Evolutionary conservation across 306 rosid species (phyloP).

Genomic region (Lotus japonicus): DNA sequence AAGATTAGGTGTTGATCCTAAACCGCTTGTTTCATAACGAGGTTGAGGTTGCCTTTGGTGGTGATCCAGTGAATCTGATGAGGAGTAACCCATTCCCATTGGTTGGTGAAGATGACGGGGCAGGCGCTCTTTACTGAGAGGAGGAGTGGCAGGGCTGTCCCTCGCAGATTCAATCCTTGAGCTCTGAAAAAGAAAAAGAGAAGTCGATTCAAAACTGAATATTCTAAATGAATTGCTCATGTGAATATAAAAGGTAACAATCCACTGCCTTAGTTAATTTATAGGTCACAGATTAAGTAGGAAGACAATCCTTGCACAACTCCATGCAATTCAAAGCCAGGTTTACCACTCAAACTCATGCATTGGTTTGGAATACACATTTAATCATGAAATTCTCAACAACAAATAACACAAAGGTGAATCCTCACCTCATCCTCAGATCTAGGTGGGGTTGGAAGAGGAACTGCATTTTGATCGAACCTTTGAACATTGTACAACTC

Average conservation of each 20-base stretch:
- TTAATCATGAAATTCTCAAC: neutral
- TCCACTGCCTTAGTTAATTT: no score
- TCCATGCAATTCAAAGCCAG: no score
- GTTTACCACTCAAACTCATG: neutral
- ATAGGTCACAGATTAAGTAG: no score
- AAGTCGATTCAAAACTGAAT: neutral
- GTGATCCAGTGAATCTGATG: conserved; percentile 78
- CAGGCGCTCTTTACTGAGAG: conserved; percentile 56
- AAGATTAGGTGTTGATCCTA: conserved; percentile 64
- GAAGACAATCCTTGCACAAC: no score
- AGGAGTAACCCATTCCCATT: conserved; percentile 68
- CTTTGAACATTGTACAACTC: conserved; percentile 92
- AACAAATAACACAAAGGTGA: conserved; percentile 9
- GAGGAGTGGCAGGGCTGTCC: conserved; percentile 86
- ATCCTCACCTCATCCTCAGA: conserved; percentile 80
- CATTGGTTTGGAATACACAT: neutral
- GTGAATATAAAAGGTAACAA: neutral
- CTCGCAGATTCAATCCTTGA: conserved; percentile 71
- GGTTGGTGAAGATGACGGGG: conserved; percentile 53
- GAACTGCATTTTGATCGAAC: conserved; percentile 79
- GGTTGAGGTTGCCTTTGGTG: conserved; percentile 48
- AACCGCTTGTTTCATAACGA: conserved; percentile 49
- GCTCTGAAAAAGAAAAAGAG: conserved; percentile 44
- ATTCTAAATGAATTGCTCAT: neutral
- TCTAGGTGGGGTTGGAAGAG: conserved; percentile 83